Conservation (phyloP, 495 filamentous ascomycete species). For the Neurospora terricola region DNA sequence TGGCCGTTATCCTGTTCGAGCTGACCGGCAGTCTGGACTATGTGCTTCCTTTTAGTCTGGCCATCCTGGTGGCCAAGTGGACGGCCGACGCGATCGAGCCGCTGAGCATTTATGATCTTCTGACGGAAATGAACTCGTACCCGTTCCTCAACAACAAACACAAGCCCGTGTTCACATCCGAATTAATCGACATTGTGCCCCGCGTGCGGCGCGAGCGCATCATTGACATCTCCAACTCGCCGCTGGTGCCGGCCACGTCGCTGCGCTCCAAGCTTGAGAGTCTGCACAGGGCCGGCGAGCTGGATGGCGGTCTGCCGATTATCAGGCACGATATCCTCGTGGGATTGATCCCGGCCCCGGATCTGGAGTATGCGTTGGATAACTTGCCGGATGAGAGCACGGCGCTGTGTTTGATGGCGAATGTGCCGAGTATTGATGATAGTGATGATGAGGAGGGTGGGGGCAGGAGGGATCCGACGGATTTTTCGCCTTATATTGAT, state of each 20-base stretch:
- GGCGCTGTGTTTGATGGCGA: conserved; percentile 71
- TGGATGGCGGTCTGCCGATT: conserved; percentile 88
- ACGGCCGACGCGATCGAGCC: conserved; percentile 94
- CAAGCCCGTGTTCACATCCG: conserved; percentile 75
- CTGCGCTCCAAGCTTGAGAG: conserved; percentile 72
- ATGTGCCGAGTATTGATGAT: conserved; percentile 44
- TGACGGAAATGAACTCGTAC: conserved; percentile 96
- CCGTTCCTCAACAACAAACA: conserved; percentile 92
- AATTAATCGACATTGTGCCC: conserved; percentile 77
- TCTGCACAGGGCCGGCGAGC: conserved; percentile 75
- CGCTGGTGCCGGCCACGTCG: conserved; percentile 61
- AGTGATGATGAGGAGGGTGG: conserved; percentile 33
- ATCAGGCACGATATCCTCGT: conserved; percentile 69
- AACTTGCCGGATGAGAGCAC: conserved; percentile 63
- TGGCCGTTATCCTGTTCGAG: conserved; percentile 93
- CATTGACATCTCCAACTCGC: conserved; percentile 79
- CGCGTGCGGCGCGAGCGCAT: conserved; percentile 60
- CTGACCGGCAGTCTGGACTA: conserved; percentile 90
- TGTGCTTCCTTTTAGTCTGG: conserved; percentile 87
- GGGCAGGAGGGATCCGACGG: conserved; percentile 54
- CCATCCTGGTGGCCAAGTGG: conserved; percentile 92
- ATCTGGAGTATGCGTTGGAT: conserved; percentile 89
- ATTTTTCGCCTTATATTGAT: conserved; percentile 90
- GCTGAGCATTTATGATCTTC: conserved; percentile 85
- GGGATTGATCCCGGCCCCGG: conserved; percentile 86